Percentiles rank a stretch among this genome's conserved stretches.
phyloP scores from a whole-genome alignment of 2,329 filamentous ascomycete species.

The Aspergillus flavus region DNA sequence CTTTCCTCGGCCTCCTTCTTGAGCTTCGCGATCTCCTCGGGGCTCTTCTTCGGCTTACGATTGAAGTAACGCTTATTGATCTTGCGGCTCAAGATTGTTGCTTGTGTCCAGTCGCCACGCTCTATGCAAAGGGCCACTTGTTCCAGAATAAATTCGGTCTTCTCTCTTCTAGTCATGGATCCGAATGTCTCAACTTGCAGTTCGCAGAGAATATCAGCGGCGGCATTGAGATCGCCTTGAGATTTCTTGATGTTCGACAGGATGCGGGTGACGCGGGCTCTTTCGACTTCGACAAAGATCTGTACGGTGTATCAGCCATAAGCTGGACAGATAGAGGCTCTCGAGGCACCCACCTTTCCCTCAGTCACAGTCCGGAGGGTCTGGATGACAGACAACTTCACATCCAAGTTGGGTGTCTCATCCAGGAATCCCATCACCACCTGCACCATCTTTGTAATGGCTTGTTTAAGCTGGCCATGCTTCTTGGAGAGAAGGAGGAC shows the following conservation, averaged over 20 bases:
- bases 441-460: constrained; percentile 98
- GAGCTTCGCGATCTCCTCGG: constrained; percentile 88
- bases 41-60: constrained; percentile 85
- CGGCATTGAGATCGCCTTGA: constrained; percentile 87
- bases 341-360: constrained; percentile 68
- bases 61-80: constrained; percentile 93
- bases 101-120: constrained; percentile 94
- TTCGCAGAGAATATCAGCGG: constrained; percentile 92
- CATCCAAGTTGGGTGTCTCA: constrained; percentile 79
- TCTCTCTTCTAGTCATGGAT: constrained; percentile 94
- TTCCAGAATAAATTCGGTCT: constrained; percentile 97
- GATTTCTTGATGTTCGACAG: constrained; percentile 97
- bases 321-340: neutral
- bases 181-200: constrained; percentile 98
- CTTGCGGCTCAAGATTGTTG: constrained; percentile 89
- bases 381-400: constrained; percentile 91
- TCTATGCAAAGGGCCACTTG: constrained; percentile 95
- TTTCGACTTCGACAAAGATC: constrained; percentile 99
- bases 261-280: constrained; percentile 90
- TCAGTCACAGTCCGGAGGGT: constrained; percentile 94
- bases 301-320: constrained; percentile 33
- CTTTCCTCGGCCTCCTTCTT: constrained; percentile 77
- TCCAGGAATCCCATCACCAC: constrained; percentile 91
- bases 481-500: constrained; percentile 96
- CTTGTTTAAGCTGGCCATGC: constrained; percentile 99